Evolutionary conservation across 106 monocot species (phyloP).

Genomic region (Dactylorhiza incarnata): DNA sequence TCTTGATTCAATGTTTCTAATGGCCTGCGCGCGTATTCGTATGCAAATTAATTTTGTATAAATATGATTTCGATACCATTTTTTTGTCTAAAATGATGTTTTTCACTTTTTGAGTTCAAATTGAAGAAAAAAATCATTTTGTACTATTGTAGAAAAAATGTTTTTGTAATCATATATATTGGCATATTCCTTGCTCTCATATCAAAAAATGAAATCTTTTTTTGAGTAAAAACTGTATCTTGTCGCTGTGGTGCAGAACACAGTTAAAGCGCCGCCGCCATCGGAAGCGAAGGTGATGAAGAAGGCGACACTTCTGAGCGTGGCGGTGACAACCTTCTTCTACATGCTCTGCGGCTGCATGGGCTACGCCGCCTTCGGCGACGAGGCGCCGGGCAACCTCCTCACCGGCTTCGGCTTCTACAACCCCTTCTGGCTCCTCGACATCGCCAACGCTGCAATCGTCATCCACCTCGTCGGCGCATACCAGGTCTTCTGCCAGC

Average conservation of each 20-base stretch:
- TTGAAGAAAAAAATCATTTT: not conserved
- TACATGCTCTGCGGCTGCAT: conserved; percentile 79
- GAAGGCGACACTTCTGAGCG: conserved; percentile 47
- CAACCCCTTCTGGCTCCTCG: conserved; percentile 70
- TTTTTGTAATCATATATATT: no score
- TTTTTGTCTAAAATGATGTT: no score
- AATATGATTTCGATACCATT: no score
- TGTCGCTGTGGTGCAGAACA: conserved; percentile 27
- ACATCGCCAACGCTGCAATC: conserved; percentile 62
- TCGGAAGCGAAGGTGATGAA: conserved; percentile 62
- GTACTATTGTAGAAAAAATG: no score
- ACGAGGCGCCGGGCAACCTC: conserved; percentile 35
- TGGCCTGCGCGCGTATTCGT: no score
- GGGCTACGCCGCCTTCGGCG: conserved; percentile 83
- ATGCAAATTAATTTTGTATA: no score
- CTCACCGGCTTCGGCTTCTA: conserved; percentile 60
- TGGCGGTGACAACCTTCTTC: conserved; percentile 53
- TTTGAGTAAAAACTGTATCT: not conserved
- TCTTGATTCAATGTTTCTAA: no score
- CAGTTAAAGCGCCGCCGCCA: conserved; percentile 42
- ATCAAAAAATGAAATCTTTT: no score
- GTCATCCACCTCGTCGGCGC: conserved; percentile 68
- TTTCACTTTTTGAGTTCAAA: no score
- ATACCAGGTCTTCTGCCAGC: conserved; percentile 75
- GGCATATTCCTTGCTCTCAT: no score